phyloP scores from a whole-genome alignment of 805 yeast species.

The Kuraishia cidri region DNA sequence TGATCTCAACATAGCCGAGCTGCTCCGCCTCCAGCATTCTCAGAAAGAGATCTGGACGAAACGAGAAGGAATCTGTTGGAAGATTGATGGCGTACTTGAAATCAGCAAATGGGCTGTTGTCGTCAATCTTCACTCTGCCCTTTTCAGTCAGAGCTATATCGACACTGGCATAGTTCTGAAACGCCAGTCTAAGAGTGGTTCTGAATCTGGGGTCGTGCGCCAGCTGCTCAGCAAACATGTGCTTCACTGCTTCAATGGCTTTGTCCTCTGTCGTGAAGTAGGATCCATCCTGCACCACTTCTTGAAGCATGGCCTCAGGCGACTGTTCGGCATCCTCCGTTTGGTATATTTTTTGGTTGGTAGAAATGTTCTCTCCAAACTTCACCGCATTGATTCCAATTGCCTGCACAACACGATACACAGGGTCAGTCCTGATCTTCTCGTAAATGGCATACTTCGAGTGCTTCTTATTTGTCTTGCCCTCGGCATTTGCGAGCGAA shows the following conservation, averaged over 20 bases:
- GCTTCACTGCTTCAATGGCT: slow-evolving; percentile 67
- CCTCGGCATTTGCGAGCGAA: slow-evolving; percentile 10
- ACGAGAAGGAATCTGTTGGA: slow-evolving; percentile 63
- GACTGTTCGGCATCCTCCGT: slow-evolving; percentile 57
- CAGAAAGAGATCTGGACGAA: slow-evolving; percentile 72
- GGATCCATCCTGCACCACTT: slow-evolving; percentile 21
- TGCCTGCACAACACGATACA: slow-evolving; percentile 58
- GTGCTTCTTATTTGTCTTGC: slow-evolving; percentile 34
- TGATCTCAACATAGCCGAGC: slow-evolving; percentile 60
- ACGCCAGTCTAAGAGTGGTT: slow-evolving; percentile 55
- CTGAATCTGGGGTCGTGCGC: slow-evolving; percentile 76
- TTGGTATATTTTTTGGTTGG: slow-evolving; percentile 58
- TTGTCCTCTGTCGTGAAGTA: slow-evolving; percentile 47
- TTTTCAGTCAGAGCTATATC: slow-evolving; percentile 78
- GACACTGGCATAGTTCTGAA: slow-evolving; percentile 54
- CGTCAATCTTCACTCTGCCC: slow-evolving; percentile 70
- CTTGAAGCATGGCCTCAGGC: slow-evolving; percentile 54
- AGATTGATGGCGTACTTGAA: slow-evolving; percentile 86
- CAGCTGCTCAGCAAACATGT: slow-evolving; percentile 71
- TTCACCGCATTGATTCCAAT: slow-evolving; percentile 75
- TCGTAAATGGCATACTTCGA: slow-evolving; percentile 56
- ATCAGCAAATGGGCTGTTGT: slow-evolving; percentile 74
- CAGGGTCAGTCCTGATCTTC: slow-evolving; percentile 52
- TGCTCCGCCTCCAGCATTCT: slow-evolving; percentile 91
- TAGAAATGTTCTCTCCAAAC: slow-evolving; percentile 72